Base-by-base conservation (phyloP, 2,329 filamentous ascomycete species). In the Metarhizium guizhouense region DNA sequence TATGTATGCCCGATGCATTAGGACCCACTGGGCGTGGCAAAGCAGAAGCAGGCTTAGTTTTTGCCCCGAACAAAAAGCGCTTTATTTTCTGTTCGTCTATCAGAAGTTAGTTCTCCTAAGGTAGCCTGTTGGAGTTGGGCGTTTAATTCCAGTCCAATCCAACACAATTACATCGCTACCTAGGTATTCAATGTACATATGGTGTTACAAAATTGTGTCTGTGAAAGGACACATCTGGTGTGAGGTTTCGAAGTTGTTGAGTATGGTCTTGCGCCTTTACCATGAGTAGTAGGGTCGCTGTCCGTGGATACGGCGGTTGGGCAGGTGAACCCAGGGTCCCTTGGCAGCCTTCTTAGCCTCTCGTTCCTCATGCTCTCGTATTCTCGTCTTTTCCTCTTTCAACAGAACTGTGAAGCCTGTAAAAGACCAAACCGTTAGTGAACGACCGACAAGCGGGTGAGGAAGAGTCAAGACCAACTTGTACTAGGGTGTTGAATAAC, bases 261-360 rank as follows among this genome's bases (percentile, higher is more conserved):
- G 30, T 32, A 47, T 42, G 45, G 25, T 14, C 4, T 48, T 13
- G 6, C 16, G 29, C 11, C n/a, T 65, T 63, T 86, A 97, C 93
- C 93, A 99, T 58, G 88, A 84, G 72, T 95, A 95, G 71, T 94
- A 95, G 67, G 90, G 93, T 63, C 88, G 82, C 76, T 96, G 92
- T 40, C 85, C 85, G 59, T 86, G 86, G 55, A 99, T 79, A 6
- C 87, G 88, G 59, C 92, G 84, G 70, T 96, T 90, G 7, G 93
- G 93, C 54, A 97, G 75, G 64, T 92, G 90, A 13, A 88, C 82
- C 93, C 93, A 96, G 16, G 93, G 84, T 60, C 89, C 88, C 58
- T 85, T 81, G 66, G 85, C 85, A 54, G 81, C 78, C 69, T 87
- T 80, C 76, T 90, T 93, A 62, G 84, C 84, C 67, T 90, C 80